Evolutionary conservation across 345 rosid species (phyloP).

Genomic region (Hibiscus syriacus): DNA sequence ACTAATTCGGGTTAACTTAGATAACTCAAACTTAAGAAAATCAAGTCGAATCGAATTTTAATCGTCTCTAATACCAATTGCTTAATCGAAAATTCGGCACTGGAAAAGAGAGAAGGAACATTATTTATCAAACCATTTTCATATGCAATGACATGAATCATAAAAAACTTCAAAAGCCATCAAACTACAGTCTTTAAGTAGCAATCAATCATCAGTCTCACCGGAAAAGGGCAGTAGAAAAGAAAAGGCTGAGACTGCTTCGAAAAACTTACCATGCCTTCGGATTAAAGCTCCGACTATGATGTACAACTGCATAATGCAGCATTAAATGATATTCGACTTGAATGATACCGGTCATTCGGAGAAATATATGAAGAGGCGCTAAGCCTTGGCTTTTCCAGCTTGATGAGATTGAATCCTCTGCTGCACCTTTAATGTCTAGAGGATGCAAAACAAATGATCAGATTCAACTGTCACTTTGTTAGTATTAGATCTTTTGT

Average conservation of each 20-base stretch:
- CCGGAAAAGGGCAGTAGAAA: background rate
- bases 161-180: background rate
- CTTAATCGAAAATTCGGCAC: no score
- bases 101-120: no score
- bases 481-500: no score
- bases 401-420: constrained; percentile 78
- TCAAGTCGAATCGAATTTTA: no score
- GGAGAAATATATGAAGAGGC: background rate
- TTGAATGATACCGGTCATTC: background rate
- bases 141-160: no score
- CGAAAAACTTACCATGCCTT: background rate
- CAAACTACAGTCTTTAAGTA: background rate
- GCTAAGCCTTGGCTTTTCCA: constrained; percentile 78
- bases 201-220: background rate
- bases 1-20: no score
- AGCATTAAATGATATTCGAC: background rate
- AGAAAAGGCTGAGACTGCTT: background rate
- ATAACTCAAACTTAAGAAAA: no score
- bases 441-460: no score
- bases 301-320: background rate
- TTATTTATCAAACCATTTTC: no score
- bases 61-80: no score
- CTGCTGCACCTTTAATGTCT: constrained; percentile 59
- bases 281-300: background rate
- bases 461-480: no score